Conservation (phyloP, 1,284 basidiomycete genomes). For the Fomes fomentarius region DNA sequence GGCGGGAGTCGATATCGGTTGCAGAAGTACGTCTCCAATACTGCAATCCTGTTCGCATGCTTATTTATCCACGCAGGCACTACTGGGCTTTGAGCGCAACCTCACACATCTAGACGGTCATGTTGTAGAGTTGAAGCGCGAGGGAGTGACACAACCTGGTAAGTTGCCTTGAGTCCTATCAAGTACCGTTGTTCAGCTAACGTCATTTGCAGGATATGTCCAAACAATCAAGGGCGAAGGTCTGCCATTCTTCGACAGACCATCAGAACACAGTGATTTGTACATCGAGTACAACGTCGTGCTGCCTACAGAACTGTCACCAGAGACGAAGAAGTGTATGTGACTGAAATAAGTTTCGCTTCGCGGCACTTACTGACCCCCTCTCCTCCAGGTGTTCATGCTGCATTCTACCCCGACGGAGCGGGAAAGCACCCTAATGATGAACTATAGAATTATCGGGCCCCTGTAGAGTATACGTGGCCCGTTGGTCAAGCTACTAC, state of each 20-base stretch:
- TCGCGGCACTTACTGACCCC: neutral
- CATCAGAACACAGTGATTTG: constrained; percentile 72
- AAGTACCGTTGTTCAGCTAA: neutral
- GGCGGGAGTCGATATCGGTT: constrained; percentile 86
- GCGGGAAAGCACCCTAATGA: constrained; percentile 18
- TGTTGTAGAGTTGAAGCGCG: constrained; percentile 69
- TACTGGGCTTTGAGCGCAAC: constrained; percentile 83
- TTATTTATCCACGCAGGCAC: constrained; percentile 62
- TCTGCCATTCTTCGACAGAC: constrained; percentile 75
- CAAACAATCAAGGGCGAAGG: constrained; percentile 87
- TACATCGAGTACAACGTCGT: constrained; percentile 93
- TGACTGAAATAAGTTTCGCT: neutral
- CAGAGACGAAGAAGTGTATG: constrained; percentile 71
- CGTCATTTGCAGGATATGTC: constrained; percentile 64
- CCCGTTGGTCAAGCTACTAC: constrained; percentile 1
- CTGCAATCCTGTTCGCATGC: too few relatives aligned
- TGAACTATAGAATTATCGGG: constrained; percentile 19
- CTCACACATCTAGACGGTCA: constrained; percentile 91
- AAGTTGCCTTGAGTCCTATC: constrained; percentile 15
- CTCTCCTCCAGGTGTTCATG: constrained; percentile 9
- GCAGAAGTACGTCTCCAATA: constrained; percentile 84
- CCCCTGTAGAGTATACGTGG: constrained; percentile 12
- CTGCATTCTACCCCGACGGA: constrained; percentile 20
- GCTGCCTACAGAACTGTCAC: constrained; percentile 71
- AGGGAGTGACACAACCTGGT: constrained; percentile 90